Conservation (phyloP, 148 eudicot genomes). For the Limonium bicolor region DNA sequence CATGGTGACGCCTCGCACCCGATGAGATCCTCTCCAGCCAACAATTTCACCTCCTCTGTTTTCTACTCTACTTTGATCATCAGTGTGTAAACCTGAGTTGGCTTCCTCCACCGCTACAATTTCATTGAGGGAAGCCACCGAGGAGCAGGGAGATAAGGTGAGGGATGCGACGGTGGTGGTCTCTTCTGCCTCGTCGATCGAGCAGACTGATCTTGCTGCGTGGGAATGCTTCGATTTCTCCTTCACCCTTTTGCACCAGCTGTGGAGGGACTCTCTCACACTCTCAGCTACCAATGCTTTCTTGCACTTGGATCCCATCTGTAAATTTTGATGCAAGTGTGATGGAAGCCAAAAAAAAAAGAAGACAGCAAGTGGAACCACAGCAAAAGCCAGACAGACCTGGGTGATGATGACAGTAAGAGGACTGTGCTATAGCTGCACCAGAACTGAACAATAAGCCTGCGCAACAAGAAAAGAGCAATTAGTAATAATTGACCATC, state of each 20-base stretch:
- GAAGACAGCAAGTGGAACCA: neutral
- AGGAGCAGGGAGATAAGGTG: slow-evolving; percentile 63
- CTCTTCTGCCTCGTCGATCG: slow-evolving; percentile 76
- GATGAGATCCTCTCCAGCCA: neutral
- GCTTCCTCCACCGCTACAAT: slow-evolving; percentile 12
- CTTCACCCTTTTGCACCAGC: slow-evolving; percentile 93
- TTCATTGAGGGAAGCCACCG: slow-evolving; percentile 42
- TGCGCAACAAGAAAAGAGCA: slow-evolving; percentile 15
- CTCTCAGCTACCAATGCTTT: slow-evolving; percentile 86
- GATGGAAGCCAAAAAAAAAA: neutral
- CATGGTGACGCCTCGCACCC: neutral
- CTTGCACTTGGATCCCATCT: slow-evolving; percentile 95
- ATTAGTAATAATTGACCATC: neutral
- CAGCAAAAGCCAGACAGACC: no score
- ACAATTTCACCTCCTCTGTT: neutral
- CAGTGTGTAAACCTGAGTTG: no score
- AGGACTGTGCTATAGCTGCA: slow-evolving; percentile 96
- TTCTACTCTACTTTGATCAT: slow-evolving; percentile 10
- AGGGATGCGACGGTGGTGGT: slow-evolving; percentile 61
- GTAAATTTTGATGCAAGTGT: neutral
- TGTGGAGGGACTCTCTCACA: slow-evolving; percentile 86
- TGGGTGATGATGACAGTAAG: slow-evolving; percentile 78
- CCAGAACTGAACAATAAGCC: slow-evolving; percentile 92
- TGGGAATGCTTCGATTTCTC: slow-evolving; percentile 56
- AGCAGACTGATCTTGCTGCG: slow-evolving; percentile 70